Conservation (phyloP, 2,329 filamentous ascomycete species). For the Calonectria ilicicola region DNA sequence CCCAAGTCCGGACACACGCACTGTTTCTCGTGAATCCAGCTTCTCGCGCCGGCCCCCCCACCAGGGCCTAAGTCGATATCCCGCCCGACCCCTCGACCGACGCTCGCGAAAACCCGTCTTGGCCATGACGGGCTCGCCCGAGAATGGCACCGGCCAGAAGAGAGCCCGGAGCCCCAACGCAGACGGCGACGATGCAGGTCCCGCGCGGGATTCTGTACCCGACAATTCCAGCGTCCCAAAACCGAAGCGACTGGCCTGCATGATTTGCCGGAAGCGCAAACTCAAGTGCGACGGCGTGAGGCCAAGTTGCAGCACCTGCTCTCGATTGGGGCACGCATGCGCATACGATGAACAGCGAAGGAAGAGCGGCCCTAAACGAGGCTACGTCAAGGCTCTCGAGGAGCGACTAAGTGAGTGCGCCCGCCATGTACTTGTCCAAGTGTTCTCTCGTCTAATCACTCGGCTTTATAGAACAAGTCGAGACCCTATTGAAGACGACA, state of each 20-base stretch:
- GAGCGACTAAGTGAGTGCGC: slow-evolving; percentile 82
- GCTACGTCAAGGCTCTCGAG: slow-evolving; percentile 94
- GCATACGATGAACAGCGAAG: slow-evolving; percentile 92
- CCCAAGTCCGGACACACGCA: slow-evolving; percentile 3
- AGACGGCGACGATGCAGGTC: slow-evolving; percentile 48
- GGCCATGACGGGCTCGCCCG: slow-evolving; percentile 53
- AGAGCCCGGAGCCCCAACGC: slow-evolving; percentile 43
- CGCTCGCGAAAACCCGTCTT: slow-evolving; percentile 1
- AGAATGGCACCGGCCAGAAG: slow-evolving; percentile 48
- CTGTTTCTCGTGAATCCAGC: slow-evolving; percentile 17
- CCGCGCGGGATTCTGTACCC: slow-evolving; percentile 55
- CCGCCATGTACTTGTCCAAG: not conserved
- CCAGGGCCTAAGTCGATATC: slow-evolving; percentile 1
- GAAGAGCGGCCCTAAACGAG: slow-evolving; percentile 94
- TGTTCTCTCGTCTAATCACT: slow-evolving; percentile 34
- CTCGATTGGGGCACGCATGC: slow-evolving; percentile 86
- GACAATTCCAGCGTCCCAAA: slow-evolving; percentile 75
- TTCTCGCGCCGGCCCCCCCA: slow-evolving; percentile 23
- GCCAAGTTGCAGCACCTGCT: slow-evolving; percentile 90
- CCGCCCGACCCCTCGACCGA: slow-evolving; percentile 11
- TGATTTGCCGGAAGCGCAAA: slow-evolving; percentile 93
- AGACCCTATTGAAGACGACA: slow-evolving; percentile 82
- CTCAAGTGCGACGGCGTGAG: slow-evolving; percentile 87
- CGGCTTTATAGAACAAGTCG: slow-evolving; percentile 81
- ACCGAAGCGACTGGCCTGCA: slow-evolving; percentile 94